These are phyloP conservation scores for Trichoderma simmonsii DNA, from an alignment of 2,329 filamentous ascomycete genomes.

Conservation along the genomic window DNA sequence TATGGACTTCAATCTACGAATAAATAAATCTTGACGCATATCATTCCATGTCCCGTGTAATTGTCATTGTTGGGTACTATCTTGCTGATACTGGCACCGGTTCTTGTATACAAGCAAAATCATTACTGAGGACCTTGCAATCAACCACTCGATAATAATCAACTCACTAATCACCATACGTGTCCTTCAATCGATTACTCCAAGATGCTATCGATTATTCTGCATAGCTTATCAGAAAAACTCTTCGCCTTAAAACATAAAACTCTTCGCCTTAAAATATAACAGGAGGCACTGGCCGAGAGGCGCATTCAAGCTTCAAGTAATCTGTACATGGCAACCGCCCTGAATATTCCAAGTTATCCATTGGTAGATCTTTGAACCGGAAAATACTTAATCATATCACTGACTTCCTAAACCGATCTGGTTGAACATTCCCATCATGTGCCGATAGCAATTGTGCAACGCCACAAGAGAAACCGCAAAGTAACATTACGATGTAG, in stretches of 20 bases:
- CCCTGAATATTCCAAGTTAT: background rate
- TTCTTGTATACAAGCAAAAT: background rate
- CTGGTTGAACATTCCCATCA: background rate
- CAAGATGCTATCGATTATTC: background rate
- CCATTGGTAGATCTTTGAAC: background rate
- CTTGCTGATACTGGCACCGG: too few relatives aligned
- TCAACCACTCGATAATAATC: background rate
- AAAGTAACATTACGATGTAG: background rate
- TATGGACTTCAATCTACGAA: too few relatives aligned
- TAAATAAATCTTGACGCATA: too few relatives aligned
- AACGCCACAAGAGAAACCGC: background rate
- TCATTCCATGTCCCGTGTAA: too few relatives aligned
- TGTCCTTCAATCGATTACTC: background rate
- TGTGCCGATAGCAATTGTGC: background rate
- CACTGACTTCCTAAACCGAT: background rate
- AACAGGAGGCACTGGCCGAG: background rate
- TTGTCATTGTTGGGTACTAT: too few relatives aligned
- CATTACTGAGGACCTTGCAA: background rate
- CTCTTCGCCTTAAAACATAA: background rate
- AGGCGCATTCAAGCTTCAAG: background rate
- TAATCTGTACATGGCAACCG: background rate
- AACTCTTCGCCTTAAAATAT: background rate
- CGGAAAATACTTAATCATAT: background rate
- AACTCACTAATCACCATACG: background rate
- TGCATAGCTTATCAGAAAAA: background rate